Evolutionary conservation across 2,329 filamentous ascomycete species (phyloP), one percentile per base, ranked within the genome.

Genomic region (Coniochaeta sp.): DNA sequence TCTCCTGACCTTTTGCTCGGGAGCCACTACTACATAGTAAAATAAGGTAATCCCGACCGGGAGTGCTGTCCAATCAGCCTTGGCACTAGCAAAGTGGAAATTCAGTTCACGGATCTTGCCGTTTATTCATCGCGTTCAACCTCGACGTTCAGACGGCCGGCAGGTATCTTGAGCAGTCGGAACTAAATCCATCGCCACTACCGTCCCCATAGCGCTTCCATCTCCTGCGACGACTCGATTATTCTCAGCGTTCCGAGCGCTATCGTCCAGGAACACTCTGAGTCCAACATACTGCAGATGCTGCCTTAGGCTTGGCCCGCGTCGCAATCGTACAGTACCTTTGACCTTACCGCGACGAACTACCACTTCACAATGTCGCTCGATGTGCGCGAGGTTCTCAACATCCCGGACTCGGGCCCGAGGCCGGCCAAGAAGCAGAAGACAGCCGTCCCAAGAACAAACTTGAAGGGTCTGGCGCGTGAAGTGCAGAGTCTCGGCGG

Each of bases 381-480:
- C 73, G 91, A 96, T 80, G 85, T 96, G 67, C 91, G 90, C 77
- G 91, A 96, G 73, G 90, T 96, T 71, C 86, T 96, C 70, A 91
- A 93, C 73, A 80, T 96, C 71, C 88, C 88, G 57, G 75, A 78
- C 62, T 68, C 77, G 58, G 77, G 75, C 58, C 70, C 79, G 59
- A 77, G 88, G 64, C 85, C 87, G 44, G 76, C 83, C 50, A 96
- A 95, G 77, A 93, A 93, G 72, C 86, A 88, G 68, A 92, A 89
- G 72, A 78, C 84, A 7, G 78, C 81, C 17, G 83, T 81, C 55
- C 83, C 87, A 65, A 78, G 79, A 59, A 80, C 79, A 44, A 86
- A 82, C 64, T 70, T 88, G 59, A 88, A 88, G 65, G 85, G 85
- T 26, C 76, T 88, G 24, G 84, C 85, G 58, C 82, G 85, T 62